Evolutionary conservation across 805 yeast genomes (phyloP).

Genomic region (Kregervanrija delftensis): DNA sequence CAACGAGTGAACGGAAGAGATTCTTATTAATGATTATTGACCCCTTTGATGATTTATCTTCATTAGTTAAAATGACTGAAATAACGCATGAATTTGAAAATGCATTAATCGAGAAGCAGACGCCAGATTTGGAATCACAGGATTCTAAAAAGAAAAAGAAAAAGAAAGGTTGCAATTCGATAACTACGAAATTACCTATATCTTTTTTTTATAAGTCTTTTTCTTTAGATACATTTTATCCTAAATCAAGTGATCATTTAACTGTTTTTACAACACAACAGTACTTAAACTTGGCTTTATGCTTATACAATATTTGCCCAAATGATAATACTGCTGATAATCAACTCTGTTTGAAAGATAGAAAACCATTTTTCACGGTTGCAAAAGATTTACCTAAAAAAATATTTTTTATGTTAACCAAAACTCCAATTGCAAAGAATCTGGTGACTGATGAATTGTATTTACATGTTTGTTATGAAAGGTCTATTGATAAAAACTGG

Average conservation of each 20-base stretch:
- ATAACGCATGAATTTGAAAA: conserved; percentile 41
- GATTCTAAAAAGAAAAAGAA: conserved; percentile 24
- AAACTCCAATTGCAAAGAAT: conserved; percentile 27
- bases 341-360: conserved; percentile 17
- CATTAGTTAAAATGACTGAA: conserved; percentile 40
- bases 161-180: conserved; percentile 9
- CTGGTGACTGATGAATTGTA: conserved; percentile 62
- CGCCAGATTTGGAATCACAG: conserved; percentile 7
- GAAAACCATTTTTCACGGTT: conserved; percentile 31
- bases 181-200: conserved; percentile 11
- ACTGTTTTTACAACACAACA: conserved; percentile 28
- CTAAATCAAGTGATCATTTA: conserved; percentile 25
- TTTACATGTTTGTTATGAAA: conserved; percentile 78
- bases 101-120: conserved; percentile 19
- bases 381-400: conserved; percentile 36
- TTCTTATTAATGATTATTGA: conserved; percentile 42
- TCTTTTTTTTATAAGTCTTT: conserved; percentile 31
- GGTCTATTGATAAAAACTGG: conserved; percentile 80
- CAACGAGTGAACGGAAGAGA: not conserved
- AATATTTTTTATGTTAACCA: conserved; percentile 38
- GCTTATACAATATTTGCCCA: conserved; percentile 55
- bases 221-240: conserved; percentile 33
- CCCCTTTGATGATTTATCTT: conserved; percentile 34
- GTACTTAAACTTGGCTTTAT: conserved; percentile 40
- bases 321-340: conserved; percentile 5